Evolutionary conservation across 169 alveolate species (phyloP), one percentile per base, ranked within the genome.

Genomic region (Plasmodium coatneyi): DNA sequence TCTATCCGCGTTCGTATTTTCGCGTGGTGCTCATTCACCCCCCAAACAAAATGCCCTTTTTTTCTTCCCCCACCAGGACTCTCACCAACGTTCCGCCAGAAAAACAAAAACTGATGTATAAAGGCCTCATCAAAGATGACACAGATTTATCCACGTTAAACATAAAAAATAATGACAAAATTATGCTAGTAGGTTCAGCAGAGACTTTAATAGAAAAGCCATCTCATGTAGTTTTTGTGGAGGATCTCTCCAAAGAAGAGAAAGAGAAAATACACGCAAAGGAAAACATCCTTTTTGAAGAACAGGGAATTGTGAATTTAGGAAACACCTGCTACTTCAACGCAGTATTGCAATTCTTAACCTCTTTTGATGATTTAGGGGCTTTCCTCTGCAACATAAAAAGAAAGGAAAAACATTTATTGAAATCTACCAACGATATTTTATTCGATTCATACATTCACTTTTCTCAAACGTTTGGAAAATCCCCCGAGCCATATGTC

Each of bases 301-400:
- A 92, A 9, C 93, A 97, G 84, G 99, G 99, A 12, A 90, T 98
- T 52, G 98, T 97, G 82, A 98, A 98, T 92, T 92, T 98, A 74
- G 99, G 99, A 36, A 98, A 98, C 89, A 98, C 99, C 14, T 98
- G 99, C 79, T 98, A 98, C 95, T 97, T 98, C 95, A 98, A 98
- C 89, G 96, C 99, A 0, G 97, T 97, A 5, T 84, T 97, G 83
- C 98, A 97, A 93, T 95, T 97, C 84, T 92, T 97, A 81, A 92
- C 97, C 28, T 98, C 97, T 12, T 95, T 97, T 91, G 52, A 92
- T 71, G 97, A 97, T 92, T 83, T 96, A 83, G 83, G 98, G 89
- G 81, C 92, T 82, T 80, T 95, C 83, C 76, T 96, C 41, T 95
- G 92, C 46, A 86, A 46, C 70, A 41, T 91, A 72, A 39, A 71